phyloP scores from a whole-genome alignment of 2,329 filamentous ascomycete genomes.

The Paraphoma chrysanthemicola region DNA sequence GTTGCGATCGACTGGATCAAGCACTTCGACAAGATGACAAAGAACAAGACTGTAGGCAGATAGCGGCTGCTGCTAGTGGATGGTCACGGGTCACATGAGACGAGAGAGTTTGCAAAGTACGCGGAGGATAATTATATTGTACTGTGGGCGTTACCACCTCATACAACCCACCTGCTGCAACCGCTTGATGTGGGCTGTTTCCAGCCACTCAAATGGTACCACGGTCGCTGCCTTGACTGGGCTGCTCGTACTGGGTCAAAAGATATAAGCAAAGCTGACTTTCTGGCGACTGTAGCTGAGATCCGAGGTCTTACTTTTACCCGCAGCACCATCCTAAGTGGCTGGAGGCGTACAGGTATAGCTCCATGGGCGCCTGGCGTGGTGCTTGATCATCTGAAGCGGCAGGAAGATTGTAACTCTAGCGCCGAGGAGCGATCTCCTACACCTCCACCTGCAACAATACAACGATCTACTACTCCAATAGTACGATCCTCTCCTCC shows the following conservation, averaged over 20 bases:
- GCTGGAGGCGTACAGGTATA: conserved; percentile 5
- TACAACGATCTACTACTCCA: no score
- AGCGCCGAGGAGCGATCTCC: background rate
- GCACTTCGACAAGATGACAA: conserved; percentile 45
- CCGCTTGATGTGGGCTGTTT: no score
- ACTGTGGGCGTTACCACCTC: conserved; percentile 1
- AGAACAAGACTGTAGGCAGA: conserved; percentile 21
- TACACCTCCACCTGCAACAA: background rate
- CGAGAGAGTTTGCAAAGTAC: conserved; percentile 39
- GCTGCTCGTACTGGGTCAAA: no score
- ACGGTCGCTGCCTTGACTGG: no score
- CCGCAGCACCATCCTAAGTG: conserved; percentile 2
- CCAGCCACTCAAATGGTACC: no score
- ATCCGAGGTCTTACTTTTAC: conserved; percentile 4
- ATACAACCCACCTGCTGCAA: conserved; percentile 9
- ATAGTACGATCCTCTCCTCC: no score
- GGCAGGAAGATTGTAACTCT: background rate
- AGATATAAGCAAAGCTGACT: conserved; percentile 2
- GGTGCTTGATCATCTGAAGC: background rate
- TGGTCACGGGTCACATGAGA: conserved; percentile 43
- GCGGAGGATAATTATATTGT: conserved; percentile 43
- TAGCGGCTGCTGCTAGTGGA: conserved; percentile 49
- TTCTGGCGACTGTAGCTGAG: conserved; percentile 2
- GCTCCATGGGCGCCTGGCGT: background rate
- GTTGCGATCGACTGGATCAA: conserved; percentile 42